A percentile compares a stretch with the other conserved stretches of the same genome.
phyloP scores from a whole-genome alignment of 202 grass and related monocot species.

The Schoenoplectus tabernaemontani region DNA sequence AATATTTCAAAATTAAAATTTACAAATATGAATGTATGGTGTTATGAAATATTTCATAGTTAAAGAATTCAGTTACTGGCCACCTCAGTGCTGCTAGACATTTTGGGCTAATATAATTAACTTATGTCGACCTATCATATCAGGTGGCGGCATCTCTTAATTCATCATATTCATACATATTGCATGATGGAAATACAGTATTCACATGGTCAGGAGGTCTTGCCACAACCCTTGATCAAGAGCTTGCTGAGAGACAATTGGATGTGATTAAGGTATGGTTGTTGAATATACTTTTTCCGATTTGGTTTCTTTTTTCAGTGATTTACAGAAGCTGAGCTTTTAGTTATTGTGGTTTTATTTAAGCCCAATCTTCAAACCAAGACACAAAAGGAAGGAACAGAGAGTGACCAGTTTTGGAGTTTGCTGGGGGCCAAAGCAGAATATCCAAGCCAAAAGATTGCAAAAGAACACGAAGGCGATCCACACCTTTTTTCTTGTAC shows the following conservation, averaged over 20 bases:
- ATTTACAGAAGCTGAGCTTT: not conserved
- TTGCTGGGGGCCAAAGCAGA: constrained; percentile 76
- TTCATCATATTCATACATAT: constrained; percentile 92
- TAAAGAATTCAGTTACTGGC: not conserved
- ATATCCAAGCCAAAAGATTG: constrained; percentile 78
- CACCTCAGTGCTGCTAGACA: not conserved
- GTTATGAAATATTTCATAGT: not conserved
- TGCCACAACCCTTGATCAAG: constrained; percentile 60
- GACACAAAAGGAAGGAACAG: constrained; percentile 80
- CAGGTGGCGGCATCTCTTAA: constrained; percentile 85
- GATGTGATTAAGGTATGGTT: constrained; percentile 80
- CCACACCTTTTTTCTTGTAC: constrained; percentile 80
- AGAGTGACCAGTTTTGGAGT: constrained; percentile 84
- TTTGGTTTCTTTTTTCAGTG: constrained; percentile 3
- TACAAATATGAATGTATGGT: constrained; percentile 8
- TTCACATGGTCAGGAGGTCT: constrained; percentile 89
- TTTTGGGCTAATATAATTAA: constrained; percentile 14
- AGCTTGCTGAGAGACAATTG: constrained; percentile 76
- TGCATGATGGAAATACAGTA: constrained; percentile 70
- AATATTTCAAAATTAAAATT: not conserved
- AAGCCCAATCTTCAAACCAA: constrained; percentile 74
- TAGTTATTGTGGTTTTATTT: constrained; percentile 19
- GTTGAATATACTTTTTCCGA: not conserved
- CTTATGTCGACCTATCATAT: constrained; percentile 24
- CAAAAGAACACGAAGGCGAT: constrained; percentile 72